Percentiles rank a stretch among this genome's conserved stretches.
Evolutionary conservation across 2,329 filamentous ascomycete genomes (phyloP).

Genomic region (Penicillium sp.): DNA sequence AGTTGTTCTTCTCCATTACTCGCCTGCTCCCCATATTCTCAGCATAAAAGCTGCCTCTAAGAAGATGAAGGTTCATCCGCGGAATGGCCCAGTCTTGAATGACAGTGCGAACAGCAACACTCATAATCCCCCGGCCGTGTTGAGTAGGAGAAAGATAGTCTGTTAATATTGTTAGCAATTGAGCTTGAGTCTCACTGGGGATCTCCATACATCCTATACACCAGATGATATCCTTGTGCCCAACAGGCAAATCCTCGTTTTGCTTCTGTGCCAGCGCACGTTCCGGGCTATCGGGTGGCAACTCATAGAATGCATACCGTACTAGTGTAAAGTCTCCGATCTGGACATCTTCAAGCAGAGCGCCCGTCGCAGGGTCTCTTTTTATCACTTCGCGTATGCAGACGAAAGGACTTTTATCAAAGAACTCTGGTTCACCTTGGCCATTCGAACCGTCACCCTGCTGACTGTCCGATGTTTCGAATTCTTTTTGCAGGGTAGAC

Average conservation of each 20-base stretch:
- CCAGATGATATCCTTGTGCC: constrained; percentile 22
- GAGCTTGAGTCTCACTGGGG: not conserved
- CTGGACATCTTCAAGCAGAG: constrained; percentile 10
- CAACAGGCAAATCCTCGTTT: constrained; percentile 17
- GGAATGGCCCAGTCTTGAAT: constrained; percentile 24
- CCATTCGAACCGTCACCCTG: not conserved
- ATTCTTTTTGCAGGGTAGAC: constrained; percentile 1
- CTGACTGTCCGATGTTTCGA: not conserved
- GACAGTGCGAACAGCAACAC: constrained; percentile 15
- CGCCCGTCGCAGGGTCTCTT: constrained; percentile 2
- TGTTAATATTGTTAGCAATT: constrained; percentile 1
- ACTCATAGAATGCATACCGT: constrained; percentile 23
- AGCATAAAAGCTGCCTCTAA: constrained; percentile 18
- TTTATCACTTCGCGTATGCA: constrained; percentile 15
- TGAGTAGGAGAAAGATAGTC: constrained; percentile 21
- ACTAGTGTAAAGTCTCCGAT: constrained; percentile 21
- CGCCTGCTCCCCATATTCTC: constrained; percentile 21
- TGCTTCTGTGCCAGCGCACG: constrained; percentile 7
- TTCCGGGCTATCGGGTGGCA: constrained; percentile 13
- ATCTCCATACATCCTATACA: constrained; percentile 17
- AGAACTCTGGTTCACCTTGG: not conserved
- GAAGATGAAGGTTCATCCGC: constrained; percentile 20
- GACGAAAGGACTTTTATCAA: constrained; percentile 18
- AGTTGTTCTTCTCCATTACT: constrained; percentile 26
- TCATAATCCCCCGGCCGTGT: constrained; percentile 27